Evolutionary conservation across 179 eudicot species (phyloP).

Genomic region (Camellia oleifera): DNA sequence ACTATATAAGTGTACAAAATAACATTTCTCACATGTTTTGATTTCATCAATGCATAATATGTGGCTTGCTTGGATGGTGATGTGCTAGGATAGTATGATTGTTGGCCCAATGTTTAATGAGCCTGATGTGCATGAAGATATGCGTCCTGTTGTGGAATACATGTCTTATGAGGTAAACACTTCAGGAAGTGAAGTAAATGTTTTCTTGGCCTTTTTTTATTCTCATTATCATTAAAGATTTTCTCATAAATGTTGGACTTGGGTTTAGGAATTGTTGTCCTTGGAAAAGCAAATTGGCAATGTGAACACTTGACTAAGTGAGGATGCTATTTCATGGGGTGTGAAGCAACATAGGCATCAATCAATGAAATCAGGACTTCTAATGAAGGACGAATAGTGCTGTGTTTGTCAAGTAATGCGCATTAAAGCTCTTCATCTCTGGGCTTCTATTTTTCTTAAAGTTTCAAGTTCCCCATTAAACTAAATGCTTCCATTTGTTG

Average conservation of each 20-base stretch:
- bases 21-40: no score
- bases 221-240: not conserved
- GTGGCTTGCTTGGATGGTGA: no score
- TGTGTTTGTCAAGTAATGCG: conserved; percentile 7
- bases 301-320: conserved; percentile 1
- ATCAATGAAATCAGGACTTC: not conserved
- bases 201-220: not conserved
- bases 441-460: not conserved
- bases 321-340: conserved; percentile 6
- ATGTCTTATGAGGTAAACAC: not conserved
- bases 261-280: no score
- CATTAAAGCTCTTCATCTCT: not conserved
- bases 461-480: no score
- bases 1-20: no score
- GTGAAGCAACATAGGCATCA: not conserved
- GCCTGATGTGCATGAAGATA: not conserved
- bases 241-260: not conserved
- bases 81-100: no score
- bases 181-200: not conserved
- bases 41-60: no score
- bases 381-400: not conserved
- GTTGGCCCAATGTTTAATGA: no score
- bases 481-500: not conserved
- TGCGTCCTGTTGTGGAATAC: not conserved
- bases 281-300: no score